Percentiles rank a stretch among this genome's conserved stretches.
These are phyloP conservation scores for Fraxinus xanthoxyloides DNA, from an alignment of 305 asterid species.

Conservation along the genomic window DNA sequence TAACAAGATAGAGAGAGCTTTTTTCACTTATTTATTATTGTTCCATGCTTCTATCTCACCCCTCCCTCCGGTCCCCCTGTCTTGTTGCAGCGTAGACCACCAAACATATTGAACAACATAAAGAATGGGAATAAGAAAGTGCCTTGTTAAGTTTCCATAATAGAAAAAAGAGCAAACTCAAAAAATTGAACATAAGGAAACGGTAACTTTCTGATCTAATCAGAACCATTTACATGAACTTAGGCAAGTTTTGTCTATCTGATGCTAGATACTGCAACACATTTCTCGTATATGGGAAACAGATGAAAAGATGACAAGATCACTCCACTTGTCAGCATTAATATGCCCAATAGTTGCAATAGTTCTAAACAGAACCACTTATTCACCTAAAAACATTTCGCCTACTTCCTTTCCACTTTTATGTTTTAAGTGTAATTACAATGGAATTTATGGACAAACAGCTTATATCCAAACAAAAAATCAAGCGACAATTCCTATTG, in stretches of 20 bases:
- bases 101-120: not conserved
- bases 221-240: not conserved
- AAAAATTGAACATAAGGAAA: not conserved
- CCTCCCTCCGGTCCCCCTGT: not conserved
- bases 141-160: not conserved
- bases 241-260: not conserved
- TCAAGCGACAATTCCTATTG: not conserved
- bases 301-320: not conserved
- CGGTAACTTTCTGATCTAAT: not conserved
- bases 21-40: not conserved
- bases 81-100: not conserved
- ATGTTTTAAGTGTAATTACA: not conserved
- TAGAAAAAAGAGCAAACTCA: not conserved
- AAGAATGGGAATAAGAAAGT: not conserved
- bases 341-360: slow-evolving; percentile 1
- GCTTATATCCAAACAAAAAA: not conserved
- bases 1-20: not conserved
- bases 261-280: not conserved
- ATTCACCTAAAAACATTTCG: not conserved
- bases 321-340: not conserved
- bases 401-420: not conserved
- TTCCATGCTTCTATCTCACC: not conserved
- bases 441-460: not conserved
- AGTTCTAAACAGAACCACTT: not conserved
- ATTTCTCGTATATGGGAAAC: not conserved